Conservation (phyloP, 2,329 filamentous ascomycete species). For the Madurella mycetomatis region DNA sequence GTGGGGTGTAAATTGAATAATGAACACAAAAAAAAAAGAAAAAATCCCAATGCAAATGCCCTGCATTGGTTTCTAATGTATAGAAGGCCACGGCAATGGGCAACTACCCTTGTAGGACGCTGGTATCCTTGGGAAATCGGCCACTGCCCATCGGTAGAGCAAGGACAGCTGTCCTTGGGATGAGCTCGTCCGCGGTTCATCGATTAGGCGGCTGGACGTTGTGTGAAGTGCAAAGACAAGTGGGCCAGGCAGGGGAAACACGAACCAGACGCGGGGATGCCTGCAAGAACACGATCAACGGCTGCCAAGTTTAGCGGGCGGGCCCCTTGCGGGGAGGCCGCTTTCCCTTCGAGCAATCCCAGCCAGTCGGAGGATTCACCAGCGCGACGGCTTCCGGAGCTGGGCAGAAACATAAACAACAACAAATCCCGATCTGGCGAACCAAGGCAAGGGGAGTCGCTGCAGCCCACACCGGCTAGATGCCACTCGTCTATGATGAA, state of each 20-base stretch:
- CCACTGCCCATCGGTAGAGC: too few species aligned
- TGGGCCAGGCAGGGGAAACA: slow-evolving; percentile 15
- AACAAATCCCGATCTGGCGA: slow-evolving; percentile 19
- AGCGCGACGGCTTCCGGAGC: slow-evolving; percentile 9
- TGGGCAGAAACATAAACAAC: slow-evolving; percentile 24
- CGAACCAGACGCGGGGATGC: slow-evolving; percentile 17
- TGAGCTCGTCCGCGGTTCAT: too few species aligned
- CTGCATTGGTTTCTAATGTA: too few species aligned
- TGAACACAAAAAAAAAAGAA: too few species aligned
- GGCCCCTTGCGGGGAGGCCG: slow-evolving; percentile 3
- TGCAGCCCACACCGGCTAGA: slow-evolving; percentile 5
- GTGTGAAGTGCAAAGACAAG: background rate
- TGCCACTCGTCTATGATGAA: background rate
- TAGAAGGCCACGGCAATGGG: too few species aligned
- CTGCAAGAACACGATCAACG: slow-evolving; percentile 10
- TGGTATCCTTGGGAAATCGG: too few species aligned
- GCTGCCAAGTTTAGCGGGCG: slow-evolving; percentile 2
- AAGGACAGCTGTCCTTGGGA: too few species aligned
- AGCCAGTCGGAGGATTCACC: slow-evolving; percentile 18
- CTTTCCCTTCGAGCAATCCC: background rate
- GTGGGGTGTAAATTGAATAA: too few species aligned
- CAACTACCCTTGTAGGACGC: too few species aligned
- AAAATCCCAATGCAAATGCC: too few species aligned
- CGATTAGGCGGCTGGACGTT: background rate
- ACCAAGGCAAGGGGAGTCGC: slow-evolving; percentile 6